A percentile compares a stretch with the other conserved stretches of the same genome.
Conservation (phyloP, 2,329 filamentous ascomycete genomes). For the Exophiala lecanii-corni region DNA sequence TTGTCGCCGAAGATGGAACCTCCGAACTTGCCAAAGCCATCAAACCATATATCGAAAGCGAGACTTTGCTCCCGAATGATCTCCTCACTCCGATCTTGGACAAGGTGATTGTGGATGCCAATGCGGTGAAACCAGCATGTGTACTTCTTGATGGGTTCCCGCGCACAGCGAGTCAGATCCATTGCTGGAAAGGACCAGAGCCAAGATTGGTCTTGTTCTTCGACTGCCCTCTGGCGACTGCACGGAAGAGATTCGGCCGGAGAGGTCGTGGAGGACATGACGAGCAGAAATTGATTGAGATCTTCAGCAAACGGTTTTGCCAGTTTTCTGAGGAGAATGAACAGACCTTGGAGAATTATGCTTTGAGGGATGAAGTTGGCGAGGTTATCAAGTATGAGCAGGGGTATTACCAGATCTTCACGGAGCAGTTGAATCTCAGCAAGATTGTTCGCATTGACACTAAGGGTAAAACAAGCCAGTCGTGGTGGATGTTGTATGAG, state of each 20-base stretch:
- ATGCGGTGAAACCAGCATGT: background rate
- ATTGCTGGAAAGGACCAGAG: slow-evolving; percentile 4
- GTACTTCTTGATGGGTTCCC: slow-evolving; percentile 20
- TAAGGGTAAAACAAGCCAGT: background rate
- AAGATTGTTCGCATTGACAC: slow-evolving; percentile 12
- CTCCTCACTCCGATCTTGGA: background rate
- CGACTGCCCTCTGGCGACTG: slow-evolving; percentile 20
- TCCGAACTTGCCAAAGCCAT: background rate
- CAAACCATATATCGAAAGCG: background rate
- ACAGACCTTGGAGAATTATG: slow-evolving; percentile 11
- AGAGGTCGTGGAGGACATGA: slow-evolving; percentile 9
- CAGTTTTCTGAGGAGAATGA: slow-evolving; percentile 18
- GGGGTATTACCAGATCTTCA: background rate
- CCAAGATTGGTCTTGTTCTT: slow-evolving; percentile 18
- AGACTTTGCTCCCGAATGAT: slow-evolving; percentile 3
- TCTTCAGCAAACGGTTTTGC: slow-evolving; percentile 21
- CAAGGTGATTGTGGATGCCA: background rate
- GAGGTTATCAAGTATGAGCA: background rate
- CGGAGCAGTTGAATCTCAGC: background rate
- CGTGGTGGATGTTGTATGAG: background rate
- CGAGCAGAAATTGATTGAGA: slow-evolving; percentile 13
- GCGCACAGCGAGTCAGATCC: slow-evolving; percentile 8
- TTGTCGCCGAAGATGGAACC: background rate
- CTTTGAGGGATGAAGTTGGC: background rate
- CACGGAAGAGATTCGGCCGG: slow-evolving; percentile 13